phyloP scores from a whole-genome alignment of 208 protist genomes.

The Crithidia bombi region DNA sequence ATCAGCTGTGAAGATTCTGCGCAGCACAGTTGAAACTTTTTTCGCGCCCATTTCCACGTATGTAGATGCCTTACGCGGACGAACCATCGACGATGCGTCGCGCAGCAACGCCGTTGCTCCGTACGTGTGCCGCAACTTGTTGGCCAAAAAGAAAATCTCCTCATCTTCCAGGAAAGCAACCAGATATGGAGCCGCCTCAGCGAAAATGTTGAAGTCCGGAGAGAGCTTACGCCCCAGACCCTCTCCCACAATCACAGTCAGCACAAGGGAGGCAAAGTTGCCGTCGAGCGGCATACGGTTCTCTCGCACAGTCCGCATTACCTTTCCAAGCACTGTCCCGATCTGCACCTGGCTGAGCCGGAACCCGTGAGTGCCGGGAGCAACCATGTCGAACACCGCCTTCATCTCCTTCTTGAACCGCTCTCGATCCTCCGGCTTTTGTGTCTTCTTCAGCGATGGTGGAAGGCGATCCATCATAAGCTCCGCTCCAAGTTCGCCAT shows the following conservation, averaged over 20 bases:
- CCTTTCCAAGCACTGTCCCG: constrained; percentile 70
- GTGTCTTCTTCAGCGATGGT: constrained; percentile 20
- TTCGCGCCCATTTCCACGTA: constrained; percentile 56
- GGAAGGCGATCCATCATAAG: constrained; percentile 92
- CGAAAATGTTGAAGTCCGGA: constrained; percentile 92
- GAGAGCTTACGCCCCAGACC: constrained; percentile 88
- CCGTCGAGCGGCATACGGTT: constrained; percentile 90
- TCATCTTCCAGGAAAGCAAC: constrained; percentile 70
- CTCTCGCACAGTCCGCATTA: constrained; percentile 81
- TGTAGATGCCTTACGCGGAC: constrained; percentile 45
- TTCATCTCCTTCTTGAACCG: constrained; percentile 78
- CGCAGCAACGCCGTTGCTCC: constrained; percentile 58
- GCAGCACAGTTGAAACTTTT: constrained; percentile 33
- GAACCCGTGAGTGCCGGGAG: constrained; percentile 77
- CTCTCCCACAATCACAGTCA: constrained; percentile 92
- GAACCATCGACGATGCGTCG: constrained; percentile 64
- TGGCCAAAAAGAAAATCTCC: constrained; percentile 74
- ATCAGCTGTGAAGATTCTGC: constrained; percentile 28
- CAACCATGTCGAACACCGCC: constrained; percentile 79
- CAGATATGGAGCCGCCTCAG: constrained; percentile 83
- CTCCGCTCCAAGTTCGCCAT: constrained; percentile 86
- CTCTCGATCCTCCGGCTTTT: constrained; percentile 44
- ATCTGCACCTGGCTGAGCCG: constrained; percentile 84
- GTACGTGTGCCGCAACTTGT: constrained; percentile 73
- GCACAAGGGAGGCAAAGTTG: constrained; percentile 91